Percentiles rank a stretch among this genome's conserved stretches.
phyloP scores from a whole-genome alignment of 345 rosid species.

The Pugionium cornutum region DNA sequence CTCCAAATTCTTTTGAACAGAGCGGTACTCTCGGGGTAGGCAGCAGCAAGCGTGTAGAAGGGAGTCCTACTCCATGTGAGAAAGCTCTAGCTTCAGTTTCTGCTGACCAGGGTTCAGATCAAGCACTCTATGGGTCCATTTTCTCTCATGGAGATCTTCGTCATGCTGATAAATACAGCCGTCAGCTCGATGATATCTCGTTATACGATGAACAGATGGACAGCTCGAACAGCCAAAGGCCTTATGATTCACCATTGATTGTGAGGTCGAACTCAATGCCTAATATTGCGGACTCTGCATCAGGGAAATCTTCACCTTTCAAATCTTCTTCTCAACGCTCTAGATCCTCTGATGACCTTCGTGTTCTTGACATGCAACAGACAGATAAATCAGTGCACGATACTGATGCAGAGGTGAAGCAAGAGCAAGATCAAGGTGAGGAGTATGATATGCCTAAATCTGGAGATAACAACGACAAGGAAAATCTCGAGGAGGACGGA shows the following conservation, averaged over 20 bases:
- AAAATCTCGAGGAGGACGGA: conserved; percentile 47
- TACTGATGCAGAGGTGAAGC: conserved; percentile 36
- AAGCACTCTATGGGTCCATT: conserved; percentile 48
- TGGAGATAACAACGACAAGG: conserved; percentile 43
- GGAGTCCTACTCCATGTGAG: conserved; percentile 39
- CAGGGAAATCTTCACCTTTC: conserved; percentile 43
- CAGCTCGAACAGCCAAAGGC: conserved; percentile 46
- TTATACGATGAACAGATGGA: conserved; percentile 48
- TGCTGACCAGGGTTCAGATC: conserved; percentile 48
- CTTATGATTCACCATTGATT: conserved; percentile 42
- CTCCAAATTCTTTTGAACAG: conserved; percentile 55
- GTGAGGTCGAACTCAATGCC: conserved; percentile 65
- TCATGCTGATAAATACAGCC: conserved; percentile 51
- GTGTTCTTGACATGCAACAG: conserved; percentile 40
- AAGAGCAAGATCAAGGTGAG: conserved; percentile 39
- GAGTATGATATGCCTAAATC: conserved; percentile 35
- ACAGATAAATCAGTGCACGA: conserved; percentile 47
- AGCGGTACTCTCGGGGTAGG: conserved; percentile 35
- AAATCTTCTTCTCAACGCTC: conserved; percentile 44
- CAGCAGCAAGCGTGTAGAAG: conserved; percentile 40
- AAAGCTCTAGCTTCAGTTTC: conserved; percentile 44
- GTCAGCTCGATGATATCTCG: conserved; percentile 46
- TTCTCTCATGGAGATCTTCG: conserved; percentile 65
- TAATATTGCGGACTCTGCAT: conserved; percentile 44
- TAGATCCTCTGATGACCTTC: conserved; percentile 67